A percentile compares a stretch with the other conserved stretches of the same genome.
These are phyloP conservation scores for Tympanopsis confertula DNA, from an alignment of 2,329 filamentous ascomycete genomes.

Conservation along the genomic window DNA sequence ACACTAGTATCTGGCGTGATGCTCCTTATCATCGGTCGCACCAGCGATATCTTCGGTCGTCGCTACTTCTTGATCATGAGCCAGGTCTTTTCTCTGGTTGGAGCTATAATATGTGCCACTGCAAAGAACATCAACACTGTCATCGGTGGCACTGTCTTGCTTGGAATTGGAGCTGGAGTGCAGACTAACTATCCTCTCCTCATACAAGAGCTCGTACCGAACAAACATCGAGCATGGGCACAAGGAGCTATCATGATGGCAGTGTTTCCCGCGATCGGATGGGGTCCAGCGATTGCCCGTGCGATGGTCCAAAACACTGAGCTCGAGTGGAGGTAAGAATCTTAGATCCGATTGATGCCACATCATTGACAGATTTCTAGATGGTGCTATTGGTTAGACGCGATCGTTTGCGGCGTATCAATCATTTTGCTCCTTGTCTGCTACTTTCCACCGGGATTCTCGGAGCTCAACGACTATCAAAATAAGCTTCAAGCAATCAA, in stretches of 20 bases:
- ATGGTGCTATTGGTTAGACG: constrained; percentile 28
- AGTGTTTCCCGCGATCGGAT: constrained; percentile 18
- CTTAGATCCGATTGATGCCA: no score
- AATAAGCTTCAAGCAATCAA: constrained; percentile 19
- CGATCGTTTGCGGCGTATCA: constrained; percentile 20
- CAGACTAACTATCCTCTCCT: constrained; percentile 24
- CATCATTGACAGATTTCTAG: constrained; percentile 13
- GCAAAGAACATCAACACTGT: constrained; percentile 20
- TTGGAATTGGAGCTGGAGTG: constrained; percentile 21
- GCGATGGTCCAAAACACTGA: constrained; percentile 19
- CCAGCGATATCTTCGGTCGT: constrained; percentile 25
- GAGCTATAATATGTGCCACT: constrained; percentile 20
- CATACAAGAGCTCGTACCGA: constrained; percentile 26
- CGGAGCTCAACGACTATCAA: constrained; percentile 23
- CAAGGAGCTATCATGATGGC: constrained; percentile 19
- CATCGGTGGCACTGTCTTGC: constrained; percentile 21
- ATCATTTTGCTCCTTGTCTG: constrained; percentile 21
- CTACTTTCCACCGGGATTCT: constrained; percentile 27
- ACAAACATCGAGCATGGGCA: constrained; percentile 24
- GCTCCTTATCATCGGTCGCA: constrained; percentile 23
- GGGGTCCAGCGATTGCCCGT: constrained; percentile 21
- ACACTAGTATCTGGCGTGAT: no score
- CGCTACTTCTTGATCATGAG: constrained; percentile 27
- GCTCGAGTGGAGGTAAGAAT: constrained; percentile 25
- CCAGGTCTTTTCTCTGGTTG: constrained; percentile 19